Evolutionary conservation across 345 rosid species (phyloP).

Genomic region (Euphorbia pulcherrima): DNA sequence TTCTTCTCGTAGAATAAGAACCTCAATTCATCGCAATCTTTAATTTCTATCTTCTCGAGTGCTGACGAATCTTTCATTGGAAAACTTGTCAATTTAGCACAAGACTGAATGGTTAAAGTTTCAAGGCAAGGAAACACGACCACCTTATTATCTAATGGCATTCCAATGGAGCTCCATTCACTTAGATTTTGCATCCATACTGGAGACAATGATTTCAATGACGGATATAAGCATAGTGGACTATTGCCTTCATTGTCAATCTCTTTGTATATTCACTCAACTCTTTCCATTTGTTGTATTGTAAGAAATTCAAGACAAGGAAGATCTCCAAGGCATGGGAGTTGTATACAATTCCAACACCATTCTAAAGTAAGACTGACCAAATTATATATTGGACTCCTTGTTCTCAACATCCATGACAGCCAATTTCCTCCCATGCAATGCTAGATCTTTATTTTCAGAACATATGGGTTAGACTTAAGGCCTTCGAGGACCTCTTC

Average conservation of each 20-base stretch:
- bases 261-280: neutral
- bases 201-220: neutral
- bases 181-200: neutral
- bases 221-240: neutral
- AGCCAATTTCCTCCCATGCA: conserved; percentile 7
- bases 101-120: neutral
- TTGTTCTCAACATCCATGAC: neutral
- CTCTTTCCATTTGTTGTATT: neutral
- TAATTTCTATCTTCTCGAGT: neutral
- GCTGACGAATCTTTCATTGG: neutral
- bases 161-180: neutral
- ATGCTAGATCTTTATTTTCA: neutral
- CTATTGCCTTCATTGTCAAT: neutral
- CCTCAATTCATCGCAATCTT: neutral
- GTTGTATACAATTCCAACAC: neutral
- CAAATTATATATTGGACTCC: neutral
- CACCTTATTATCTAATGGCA: neutral
- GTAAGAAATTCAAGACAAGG: conserved; percentile 9
- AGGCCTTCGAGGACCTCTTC: neutral
- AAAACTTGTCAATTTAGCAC: neutral
- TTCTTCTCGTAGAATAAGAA: neutral
- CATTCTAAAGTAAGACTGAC: neutral
- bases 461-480: neutral
- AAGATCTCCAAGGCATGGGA: conserved; percentile 24
- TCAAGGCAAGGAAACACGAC: conserved; percentile 16